Evolutionary conservation across 768 basidiomycete species (phyloP), one percentile per base, ranked within the genome.

Genomic region (Suillus brevipes): DNA sequence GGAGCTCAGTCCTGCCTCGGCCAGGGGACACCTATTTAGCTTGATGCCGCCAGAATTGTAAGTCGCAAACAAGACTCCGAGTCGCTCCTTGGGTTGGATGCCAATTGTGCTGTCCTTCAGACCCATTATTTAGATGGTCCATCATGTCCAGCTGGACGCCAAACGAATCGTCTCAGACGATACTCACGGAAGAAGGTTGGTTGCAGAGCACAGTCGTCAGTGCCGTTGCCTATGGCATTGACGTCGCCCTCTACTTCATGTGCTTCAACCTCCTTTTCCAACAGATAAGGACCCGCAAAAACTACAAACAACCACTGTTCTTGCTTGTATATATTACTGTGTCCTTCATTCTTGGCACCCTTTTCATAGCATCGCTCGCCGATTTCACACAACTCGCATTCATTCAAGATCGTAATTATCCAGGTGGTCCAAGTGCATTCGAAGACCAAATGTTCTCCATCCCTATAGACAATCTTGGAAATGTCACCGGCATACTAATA

Each of bases 391-490:
- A 75, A 42, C 66, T 75, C 59, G 66, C 69, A 1, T 78, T 77
- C 60, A 71, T 79, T 47, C 72, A 79, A 61, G 57, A 72, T 52
- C 72, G 78, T 3, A 71, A 77, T 55, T 78, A 69, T 40, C 73
- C 73, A 0, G 75, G 76, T 3, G 78, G 78, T 14, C 77, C 78
- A 2, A 69, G 49, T 13, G 70, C 66, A 10, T 79, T 63, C 38
- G 70, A 69, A 25, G 59, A 66, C 18, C 16, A 60, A 1, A 64
- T 65, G 61, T 78, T 68, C 63, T 67, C 66, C 10, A 66, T 70
- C 10, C 73, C 73, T 23, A 31, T 72, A 4, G 66, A 67, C 31
- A 16, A 68, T 25, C 14, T 40, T 4, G 67, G 67, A 1, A 74
- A 70, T 20, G 63, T 3, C 58, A 12, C 65, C 69, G n/a, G 64